These are phyloP conservation scores for Wickerhamiella parazyma DNA, from an alignment of 805 yeast species.

Conservation along the genomic window DNA sequence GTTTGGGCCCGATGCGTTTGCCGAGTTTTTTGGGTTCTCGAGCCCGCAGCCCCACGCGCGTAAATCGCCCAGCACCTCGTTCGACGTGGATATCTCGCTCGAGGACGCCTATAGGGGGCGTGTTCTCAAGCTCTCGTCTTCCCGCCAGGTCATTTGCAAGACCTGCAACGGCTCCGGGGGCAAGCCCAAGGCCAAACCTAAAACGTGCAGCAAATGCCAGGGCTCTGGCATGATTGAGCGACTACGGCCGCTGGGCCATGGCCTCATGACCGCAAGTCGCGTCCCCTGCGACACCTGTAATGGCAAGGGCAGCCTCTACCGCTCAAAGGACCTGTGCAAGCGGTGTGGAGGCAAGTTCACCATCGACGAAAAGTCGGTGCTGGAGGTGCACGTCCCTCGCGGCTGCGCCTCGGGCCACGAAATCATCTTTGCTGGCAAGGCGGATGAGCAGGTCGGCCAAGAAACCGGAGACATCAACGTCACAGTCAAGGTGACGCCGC, in stretches of 20 bases:
- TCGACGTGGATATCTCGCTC: slow-evolving; percentile 50
- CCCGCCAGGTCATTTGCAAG: slow-evolving; percentile 59
- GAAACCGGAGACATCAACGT: slow-evolving; percentile 67
- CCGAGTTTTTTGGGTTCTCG: slow-evolving; percentile 45
- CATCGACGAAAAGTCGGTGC: slow-evolving; percentile 48
- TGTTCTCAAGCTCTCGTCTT: slow-evolving; percentile 55
- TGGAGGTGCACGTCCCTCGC: slow-evolving; percentile 63
- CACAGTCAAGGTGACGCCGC: slow-evolving; percentile 38
- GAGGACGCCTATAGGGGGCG: slow-evolving; percentile 88
- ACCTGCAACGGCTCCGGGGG: slow-evolving; percentile 70
- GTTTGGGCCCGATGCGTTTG: slow-evolving; percentile 62
- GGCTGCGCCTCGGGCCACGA: slow-evolving; percentile 56
- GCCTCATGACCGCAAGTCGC: slow-evolving; percentile 50
- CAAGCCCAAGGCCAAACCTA: slow-evolving; percentile 40
- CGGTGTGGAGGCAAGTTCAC: slow-evolving; percentile 55
- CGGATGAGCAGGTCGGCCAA: slow-evolving; percentile 64
- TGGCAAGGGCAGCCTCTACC: slow-evolving; percentile 50
- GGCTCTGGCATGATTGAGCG: slow-evolving; percentile 57
- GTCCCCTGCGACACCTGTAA: slow-evolving; percentile 54
- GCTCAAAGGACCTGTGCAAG: slow-evolving; percentile 62
- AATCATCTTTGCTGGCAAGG: slow-evolving; percentile 48
- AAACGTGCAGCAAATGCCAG: slow-evolving; percentile 50
- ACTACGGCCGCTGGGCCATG: slow-evolving; percentile 56
- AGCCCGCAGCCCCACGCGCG: neutral
- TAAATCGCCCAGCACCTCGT: slow-evolving; percentile 53